These are phyloP conservation scores for Aspergillus fumigatus DNA, from an alignment of 2,329 filamentous ascomycete species.

Conservation along the genomic window DNA sequence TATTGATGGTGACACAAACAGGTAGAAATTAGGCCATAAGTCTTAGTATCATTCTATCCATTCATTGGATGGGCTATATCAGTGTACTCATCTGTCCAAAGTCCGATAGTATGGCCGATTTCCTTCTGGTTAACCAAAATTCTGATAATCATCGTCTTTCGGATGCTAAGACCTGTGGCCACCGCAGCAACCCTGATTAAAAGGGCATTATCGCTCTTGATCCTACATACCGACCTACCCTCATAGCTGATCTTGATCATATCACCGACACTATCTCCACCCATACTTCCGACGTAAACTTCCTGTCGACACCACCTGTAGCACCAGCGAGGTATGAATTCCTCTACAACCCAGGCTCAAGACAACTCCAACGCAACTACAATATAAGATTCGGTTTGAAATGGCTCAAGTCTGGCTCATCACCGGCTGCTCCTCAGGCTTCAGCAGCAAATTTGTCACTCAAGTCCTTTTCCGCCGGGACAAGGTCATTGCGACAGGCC, in stretches of 20 bases:
- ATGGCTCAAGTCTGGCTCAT: constrained; percentile 31
- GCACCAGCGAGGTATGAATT: neutral
- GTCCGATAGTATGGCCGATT: neutral
- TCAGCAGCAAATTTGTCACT: constrained; percentile 26
- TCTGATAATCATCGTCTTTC: constrained; percentile 3
- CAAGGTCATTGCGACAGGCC: constrained; percentile 34
- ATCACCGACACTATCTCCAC: neutral
- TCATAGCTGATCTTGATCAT: neutral
- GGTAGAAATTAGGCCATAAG: neutral
- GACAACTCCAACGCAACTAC: neutral
- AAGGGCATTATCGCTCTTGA: neutral
- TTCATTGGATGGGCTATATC: neutral
- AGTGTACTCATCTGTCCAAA: neutral
- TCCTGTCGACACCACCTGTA: neutral
- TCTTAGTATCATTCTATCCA: neutral
- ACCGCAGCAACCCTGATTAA: neutral
- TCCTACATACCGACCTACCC: neutral
- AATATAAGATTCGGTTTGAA: neutral
- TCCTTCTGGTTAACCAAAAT: neutral
- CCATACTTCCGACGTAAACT: neutral
- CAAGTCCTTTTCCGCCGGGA: constrained; percentile 26
- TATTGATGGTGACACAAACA: neutral
- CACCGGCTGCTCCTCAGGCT: constrained; percentile 33
- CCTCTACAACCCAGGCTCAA: neutral
- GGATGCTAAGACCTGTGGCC: neutral